Evolutionary conservation across 371 early-diverging fungal species (phyloP).

Genomic region (Amoeboaphelidium occidentale): DNA sequence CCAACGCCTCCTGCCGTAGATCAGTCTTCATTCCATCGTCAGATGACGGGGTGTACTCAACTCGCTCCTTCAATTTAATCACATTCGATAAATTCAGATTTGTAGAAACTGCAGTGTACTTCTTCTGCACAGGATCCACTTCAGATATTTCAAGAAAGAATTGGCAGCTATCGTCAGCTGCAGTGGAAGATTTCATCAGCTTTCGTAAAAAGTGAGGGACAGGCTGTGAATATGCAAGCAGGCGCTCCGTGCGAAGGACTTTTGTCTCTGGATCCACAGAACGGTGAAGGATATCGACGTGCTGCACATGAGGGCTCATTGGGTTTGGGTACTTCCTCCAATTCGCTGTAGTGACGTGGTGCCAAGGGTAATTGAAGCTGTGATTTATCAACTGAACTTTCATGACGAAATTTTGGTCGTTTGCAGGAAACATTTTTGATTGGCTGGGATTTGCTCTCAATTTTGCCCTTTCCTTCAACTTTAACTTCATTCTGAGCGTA

Average conservation of each 20-base stretch:
- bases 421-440: too few species aligned
- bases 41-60: not conserved
- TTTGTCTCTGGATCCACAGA: constrained; percentile 55
- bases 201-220: constrained; percentile 44
- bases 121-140: not conserved
- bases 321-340: constrained; percentile 95
- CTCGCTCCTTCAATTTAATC: not conserved
- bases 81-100: not conserved
- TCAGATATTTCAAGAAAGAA: not conserved
- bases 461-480: too few species aligned
- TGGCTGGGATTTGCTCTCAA: too few species aligned
- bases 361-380: constrained; percentile 49
- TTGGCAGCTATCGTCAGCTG: not conserved
- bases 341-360: constrained; percentile 59
- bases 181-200: constrained; percentile 13
- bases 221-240: constrained; percentile 63
- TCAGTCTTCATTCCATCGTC: too few species aligned
- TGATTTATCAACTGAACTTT: too few species aligned
- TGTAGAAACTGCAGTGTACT: not conserved
- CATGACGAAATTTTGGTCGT: too few species aligned
- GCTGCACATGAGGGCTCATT: constrained; percentile 59
- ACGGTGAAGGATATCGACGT: constrained; percentile 48
- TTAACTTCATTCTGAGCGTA: too few species aligned
- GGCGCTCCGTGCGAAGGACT: constrained; percentile 58
- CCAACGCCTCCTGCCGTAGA: not conserved